phyloP scores from a whole-genome alignment of 768 basidiomycete genomes.

The Dentipellis sp. region DNA sequence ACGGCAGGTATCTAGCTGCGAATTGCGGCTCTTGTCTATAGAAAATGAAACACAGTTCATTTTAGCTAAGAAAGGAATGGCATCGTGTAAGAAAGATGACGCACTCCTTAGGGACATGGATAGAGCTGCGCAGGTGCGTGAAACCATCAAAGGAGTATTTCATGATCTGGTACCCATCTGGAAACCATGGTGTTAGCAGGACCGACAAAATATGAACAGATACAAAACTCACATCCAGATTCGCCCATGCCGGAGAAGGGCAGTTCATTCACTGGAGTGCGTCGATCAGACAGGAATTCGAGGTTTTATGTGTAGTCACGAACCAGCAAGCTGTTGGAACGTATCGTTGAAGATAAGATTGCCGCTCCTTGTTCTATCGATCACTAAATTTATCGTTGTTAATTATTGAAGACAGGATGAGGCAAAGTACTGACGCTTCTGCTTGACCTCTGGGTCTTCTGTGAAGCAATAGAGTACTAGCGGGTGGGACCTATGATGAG shows the following conservation, averaged over 20 bases:
- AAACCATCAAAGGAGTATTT: constrained; percentile 31
- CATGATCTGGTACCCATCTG: constrained; percentile 20
- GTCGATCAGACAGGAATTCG: too few species aligned
- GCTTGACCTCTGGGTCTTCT: constrained; percentile 7
- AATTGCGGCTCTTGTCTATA: not conserved
- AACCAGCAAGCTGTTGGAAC: constrained; percentile 27
- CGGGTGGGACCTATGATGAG: not conserved
- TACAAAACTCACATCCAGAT: constrained; percentile 20
- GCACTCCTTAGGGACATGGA: constrained; percentile 53
- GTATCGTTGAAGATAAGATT: constrained; percentile 24
- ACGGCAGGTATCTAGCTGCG: not conserved
- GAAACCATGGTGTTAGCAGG: not conserved
- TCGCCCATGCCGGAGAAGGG: constrained; percentile 21
- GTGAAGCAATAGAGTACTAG: constrained; percentile 13
- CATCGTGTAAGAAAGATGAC: too few species aligned
- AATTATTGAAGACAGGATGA: not conserved
- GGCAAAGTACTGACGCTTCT: constrained; percentile 2
- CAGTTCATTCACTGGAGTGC: constrained; percentile 10
- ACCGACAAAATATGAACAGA: not conserved
- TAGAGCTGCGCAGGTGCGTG: constrained; percentile 35
- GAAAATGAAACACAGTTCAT: not conserved
- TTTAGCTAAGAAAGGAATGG: too few species aligned
- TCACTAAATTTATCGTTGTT: too few species aligned
- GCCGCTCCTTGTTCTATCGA: constrained; percentile 21
- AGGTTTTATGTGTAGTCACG: too few species aligned